Base-by-base conservation (phyloP, 352 stramenopile species). In the Phytopythium mirpurense region DNA sequence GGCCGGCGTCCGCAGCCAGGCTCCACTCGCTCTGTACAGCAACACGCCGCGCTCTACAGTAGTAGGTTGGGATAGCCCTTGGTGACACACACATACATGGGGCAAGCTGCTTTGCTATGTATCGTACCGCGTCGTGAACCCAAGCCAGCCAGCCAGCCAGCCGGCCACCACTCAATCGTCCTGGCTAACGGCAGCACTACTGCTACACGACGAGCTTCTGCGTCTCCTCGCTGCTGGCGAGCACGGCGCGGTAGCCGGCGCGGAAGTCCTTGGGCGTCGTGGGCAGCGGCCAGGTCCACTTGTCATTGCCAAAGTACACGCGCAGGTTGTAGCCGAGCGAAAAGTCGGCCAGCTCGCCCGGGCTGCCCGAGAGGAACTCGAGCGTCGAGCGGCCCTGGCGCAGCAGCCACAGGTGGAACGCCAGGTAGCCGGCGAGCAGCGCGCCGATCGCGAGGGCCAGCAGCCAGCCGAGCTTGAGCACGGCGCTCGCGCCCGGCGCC, bases 341-440 rank as follows among this genome's bases (percentile, higher is more conserved):
- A 36, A 65, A 78, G 48, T 63, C 53, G 10, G 57, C 58, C 35
- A 86, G 59, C 46, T 91, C 83, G 26, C 83, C 80, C 18, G 41
- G 56, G 38, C 74, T 72, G 35, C 66, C 55, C 0, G 67, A 61
- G 24, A 94, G 58, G 48, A 83, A 90, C 60, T 94, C 78, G 51
- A 94, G 74, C 55, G 83, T 94, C 40, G 83, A 92, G 40, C 78
- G 71, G 24, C 83, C 83, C 27, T 63, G 54, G 8, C 62, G 54
- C 24, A 94, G 57, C 21, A 94, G 60, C 69, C 78, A 92, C 27
- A 92, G 19, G 61, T 94, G 78, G 60, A 92, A 94, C 26, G 60
- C 38, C 48, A 88, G 77, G 64, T 92, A 94, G 40, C 79, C 74
- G 10, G 65, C 54, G 34, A 94, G 63, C 16, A 92, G 40, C 32